Conservation (phyloP, 805 yeast species). For the Lipomyces yamanashiensis region DNA sequence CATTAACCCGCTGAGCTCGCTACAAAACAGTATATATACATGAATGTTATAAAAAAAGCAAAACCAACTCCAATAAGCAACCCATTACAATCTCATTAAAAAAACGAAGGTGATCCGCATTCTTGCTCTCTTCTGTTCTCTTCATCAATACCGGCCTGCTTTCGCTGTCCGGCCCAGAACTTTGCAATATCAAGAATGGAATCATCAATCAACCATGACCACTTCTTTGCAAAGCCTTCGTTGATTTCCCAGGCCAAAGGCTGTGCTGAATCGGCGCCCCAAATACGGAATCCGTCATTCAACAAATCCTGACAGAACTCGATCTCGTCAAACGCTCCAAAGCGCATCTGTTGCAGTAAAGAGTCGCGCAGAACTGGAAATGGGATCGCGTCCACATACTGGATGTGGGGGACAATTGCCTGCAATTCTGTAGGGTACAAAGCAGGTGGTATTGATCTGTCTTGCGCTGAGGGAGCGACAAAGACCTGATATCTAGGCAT, state of each 20-base stretch:
- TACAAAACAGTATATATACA: too few relatives aligned
- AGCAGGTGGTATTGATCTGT: conserved; percentile 15
- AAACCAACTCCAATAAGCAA: too few relatives aligned
- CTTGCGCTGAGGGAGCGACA: conserved; percentile 4
- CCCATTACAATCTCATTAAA: too few relatives aligned
- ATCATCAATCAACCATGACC: conserved; percentile 30
- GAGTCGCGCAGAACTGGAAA: conserved; percentile 24
- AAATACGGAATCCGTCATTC: conserved; percentile 27
- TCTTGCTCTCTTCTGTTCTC: background rate
- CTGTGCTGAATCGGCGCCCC: conserved; percentile 28
- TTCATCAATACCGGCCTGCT: background rate
- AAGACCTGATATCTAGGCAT: conserved; percentile 27
- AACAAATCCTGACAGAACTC: conserved; percentile 30
- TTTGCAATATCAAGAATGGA: conserved; percentile 21
- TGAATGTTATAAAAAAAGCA: too few relatives aligned
- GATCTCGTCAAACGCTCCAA: conserved; percentile 27
- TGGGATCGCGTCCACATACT: conserved; percentile 32
- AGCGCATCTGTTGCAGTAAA: conserved; percentile 15
- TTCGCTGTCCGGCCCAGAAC: conserved; percentile 30
- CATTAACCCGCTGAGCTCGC: too few relatives aligned
- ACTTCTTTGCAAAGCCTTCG: conserved; percentile 26
- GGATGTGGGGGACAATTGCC: conserved; percentile 27
- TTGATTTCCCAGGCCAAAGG: conserved; percentile 31
- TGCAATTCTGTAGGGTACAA: conserved; percentile 27
- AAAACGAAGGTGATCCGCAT: too few relatives aligned